These are phyloP conservation scores for Yamadazyma jaroonii DNA, from an alignment of 1,139 yeast genomes.

Conservation along the genomic window DNA sequence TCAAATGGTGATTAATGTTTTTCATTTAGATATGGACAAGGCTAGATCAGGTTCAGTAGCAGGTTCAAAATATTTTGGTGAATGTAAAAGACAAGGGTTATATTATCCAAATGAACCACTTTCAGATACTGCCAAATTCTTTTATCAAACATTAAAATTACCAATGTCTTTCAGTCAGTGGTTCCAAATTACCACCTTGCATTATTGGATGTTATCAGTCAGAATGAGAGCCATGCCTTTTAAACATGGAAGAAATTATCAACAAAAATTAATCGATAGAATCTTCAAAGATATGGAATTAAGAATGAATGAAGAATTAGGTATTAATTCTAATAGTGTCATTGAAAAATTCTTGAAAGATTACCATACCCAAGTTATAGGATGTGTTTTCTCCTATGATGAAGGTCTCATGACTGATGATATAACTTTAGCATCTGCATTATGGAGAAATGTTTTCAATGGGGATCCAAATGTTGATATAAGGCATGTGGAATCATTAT, in stretches of 20 bases:
- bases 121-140: conserved; percentile 62
- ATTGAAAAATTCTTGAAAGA: conserved; percentile 87
- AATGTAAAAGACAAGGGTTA: conserved; percentile 82
- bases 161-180: conserved; percentile 91
- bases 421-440: conserved; percentile 79
- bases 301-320: conserved; percentile 81
- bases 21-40: conserved; percentile 85
- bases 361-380: conserved; percentile 86
- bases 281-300: conserved; percentile 87
- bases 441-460: conserved; percentile 89
- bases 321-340: conserved; percentile 77
- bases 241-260: conserved; percentile 83
- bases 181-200: conserved; percentile 89
- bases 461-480: conserved; percentile 82
- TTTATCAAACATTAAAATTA: conserved; percentile 75
- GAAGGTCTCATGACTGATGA: conserved; percentile 87
- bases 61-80: conserved; percentile 81
- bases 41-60: conserved; percentile 93
- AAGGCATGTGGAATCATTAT: conserved; percentile 81
- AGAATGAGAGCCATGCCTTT: conserved; percentile 96
- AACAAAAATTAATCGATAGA: conserved; percentile 87
- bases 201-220: conserved; percentile 89
- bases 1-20: conserved; percentile 61
- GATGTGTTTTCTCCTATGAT: conserved; percentile 86
- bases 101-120: conserved; percentile 70